A percentile compares a stretch with the other conserved stretches of the same genome.
These are phyloP conservation scores for Globisporangium emineosum DNA, from an alignment of 352 stramenopile species.

Conservation along the genomic window DNA sequence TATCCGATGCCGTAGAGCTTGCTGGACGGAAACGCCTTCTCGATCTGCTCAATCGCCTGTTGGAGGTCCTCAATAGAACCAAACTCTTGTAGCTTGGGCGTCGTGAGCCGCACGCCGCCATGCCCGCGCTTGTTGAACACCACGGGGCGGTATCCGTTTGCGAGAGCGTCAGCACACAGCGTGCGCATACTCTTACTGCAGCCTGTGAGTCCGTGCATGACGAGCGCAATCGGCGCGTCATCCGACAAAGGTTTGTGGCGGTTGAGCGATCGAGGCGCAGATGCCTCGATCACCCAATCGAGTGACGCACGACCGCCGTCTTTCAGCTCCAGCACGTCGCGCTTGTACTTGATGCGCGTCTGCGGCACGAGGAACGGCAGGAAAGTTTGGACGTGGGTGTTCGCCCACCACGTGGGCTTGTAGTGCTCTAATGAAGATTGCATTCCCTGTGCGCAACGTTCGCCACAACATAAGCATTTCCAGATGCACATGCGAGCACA, in stretches of 20 bases:
- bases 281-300: conserved; percentile 59
- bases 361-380: conserved; percentile 74
- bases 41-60: conserved; percentile 49
- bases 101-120: conserved; percentile 54
- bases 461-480: background rate
- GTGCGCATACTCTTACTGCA: conserved; percentile 62
- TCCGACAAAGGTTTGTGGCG: conserved; percentile 6
- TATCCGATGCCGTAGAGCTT: conserved; percentile 67
- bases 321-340: conserved; percentile 50
- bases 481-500: background rate
- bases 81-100: conserved; percentile 67
- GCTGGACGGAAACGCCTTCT: conserved; percentile 41
- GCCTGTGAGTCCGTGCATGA: conserved; percentile 70
- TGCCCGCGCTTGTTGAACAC: conserved; percentile 87
- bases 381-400: conserved; percentile 65
- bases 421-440: conserved; percentile 52
- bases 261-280: conserved; percentile 10
- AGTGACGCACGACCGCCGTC: conserved; percentile 67
- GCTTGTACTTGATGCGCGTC: conserved; percentile 43
- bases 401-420: conserved; percentile 74
- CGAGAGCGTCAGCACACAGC: conserved; percentile 58
- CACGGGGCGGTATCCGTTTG: conserved; percentile 65
- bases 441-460: conserved; percentile 26
- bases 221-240: conserved; percentile 52
- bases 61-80: conserved; percentile 60